Conservation (phyloP, 192 early-diverging fungal genomes). For the Chytriomyces sp. region DNA sequence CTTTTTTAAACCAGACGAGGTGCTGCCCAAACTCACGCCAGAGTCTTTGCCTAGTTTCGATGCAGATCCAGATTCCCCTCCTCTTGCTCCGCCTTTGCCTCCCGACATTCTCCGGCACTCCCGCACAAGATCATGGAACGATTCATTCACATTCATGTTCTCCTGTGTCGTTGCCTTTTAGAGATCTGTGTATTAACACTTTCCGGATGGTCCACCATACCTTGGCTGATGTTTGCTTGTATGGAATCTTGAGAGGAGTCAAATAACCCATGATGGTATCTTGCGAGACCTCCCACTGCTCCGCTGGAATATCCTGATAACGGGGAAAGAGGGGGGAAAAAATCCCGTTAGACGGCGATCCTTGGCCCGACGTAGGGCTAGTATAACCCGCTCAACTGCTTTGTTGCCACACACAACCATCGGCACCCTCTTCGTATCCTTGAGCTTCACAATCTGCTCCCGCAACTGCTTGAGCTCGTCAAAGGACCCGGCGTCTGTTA, state of each 20-base stretch:
- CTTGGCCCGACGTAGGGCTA: background rate
- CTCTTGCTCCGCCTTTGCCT: background rate
- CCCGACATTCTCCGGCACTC: constrained; percentile 43
- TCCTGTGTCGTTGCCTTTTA: constrained; percentile 33
- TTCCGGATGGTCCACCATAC: constrained; percentile 15
- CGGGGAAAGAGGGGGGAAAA: background rate
- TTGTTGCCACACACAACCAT: constrained; percentile 62
- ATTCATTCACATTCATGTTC: constrained; percentile 58
- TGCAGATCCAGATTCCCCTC: constrained; percentile 9
- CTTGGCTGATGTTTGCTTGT: constrained; percentile 59
- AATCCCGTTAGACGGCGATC: background rate
- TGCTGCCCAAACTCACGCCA: background rate
- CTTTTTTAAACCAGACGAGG: background rate
- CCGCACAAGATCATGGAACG: constrained; percentile 57
- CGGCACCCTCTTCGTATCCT: constrained; percentile 59
- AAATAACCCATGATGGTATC: constrained; percentile 40
- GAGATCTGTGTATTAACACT: background rate
- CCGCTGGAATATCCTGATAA: constrained; percentile 59
- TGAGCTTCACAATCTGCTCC: constrained; percentile 59
- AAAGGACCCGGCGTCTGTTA: constrained; percentile 52
- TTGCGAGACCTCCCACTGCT: constrained; percentile 48
- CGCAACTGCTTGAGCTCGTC: constrained; percentile 62
- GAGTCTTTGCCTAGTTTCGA: background rate
- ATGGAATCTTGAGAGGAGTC: constrained; percentile 51
- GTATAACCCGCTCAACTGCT: constrained; percentile 43